Conservation (phyloP, 441 rosid species). For the Pelargonium australe region DNA sequence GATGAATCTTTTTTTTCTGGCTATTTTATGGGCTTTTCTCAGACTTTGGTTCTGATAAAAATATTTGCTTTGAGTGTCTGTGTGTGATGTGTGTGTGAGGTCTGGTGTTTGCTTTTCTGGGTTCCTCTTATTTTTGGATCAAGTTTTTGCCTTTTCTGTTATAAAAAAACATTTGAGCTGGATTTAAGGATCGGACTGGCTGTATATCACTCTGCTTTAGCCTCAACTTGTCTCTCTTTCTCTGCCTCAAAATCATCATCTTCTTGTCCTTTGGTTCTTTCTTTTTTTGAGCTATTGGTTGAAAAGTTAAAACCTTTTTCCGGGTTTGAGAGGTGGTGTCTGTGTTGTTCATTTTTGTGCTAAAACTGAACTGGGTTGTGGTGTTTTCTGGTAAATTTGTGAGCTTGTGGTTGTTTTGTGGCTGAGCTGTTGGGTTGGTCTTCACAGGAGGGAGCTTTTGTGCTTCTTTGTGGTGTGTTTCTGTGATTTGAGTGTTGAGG, state of each 20-base stretch:
- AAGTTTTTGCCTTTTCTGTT: background rate
- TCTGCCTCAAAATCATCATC: background rate
- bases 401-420: too few species aligned
- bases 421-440: background rate
- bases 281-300: too few species aligned
- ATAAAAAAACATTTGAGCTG: background rate
- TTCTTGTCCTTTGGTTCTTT: background rate
- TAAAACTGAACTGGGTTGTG: too few species aligned
- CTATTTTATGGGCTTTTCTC: background rate
- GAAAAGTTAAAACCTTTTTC: background rate
- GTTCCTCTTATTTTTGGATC: background rate
- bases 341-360: too few species aligned
- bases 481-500: background rate
- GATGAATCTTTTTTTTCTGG: background rate
- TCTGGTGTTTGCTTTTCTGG: slow-evolving; percentile 7
- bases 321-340: background rate
- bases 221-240: background rate
- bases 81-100: background rate
- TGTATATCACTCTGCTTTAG: background rate
- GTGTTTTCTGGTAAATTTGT: too few species aligned
- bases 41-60: background rate
- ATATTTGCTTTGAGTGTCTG: background rate
- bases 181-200: background rate
- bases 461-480: background rate
- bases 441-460: background rate